Conservation (phyloP, 306 rosid genomes). For the Rubus parviflorus region DNA sequence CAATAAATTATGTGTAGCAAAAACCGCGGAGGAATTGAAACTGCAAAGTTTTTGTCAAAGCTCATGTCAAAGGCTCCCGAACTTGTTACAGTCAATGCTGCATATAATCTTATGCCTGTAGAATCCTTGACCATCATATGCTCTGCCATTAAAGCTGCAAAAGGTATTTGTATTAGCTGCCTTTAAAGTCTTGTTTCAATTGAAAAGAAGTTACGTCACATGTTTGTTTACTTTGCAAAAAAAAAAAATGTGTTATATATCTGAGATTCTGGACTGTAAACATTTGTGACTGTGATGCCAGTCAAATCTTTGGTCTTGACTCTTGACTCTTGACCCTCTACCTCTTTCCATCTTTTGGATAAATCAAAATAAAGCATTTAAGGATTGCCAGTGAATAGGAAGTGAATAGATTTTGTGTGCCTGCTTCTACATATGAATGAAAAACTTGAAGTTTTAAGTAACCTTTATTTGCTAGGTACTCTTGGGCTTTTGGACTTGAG, state of each 20-base stretch:
- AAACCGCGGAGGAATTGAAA: slow-evolving; percentile 76
- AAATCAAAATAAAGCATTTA: neutral
- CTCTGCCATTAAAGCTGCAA: slow-evolving; percentile 53
- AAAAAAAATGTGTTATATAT: too few species aligned
- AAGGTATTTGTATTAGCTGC: slow-evolving; percentile 51
- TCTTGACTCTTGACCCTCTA: neutral
- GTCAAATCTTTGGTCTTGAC: neutral
- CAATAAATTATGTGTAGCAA: slow-evolving; percentile 46
- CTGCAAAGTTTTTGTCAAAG: slow-evolving; percentile 65
- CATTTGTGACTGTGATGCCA: neutral
- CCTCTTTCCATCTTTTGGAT: neutral
- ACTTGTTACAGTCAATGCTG: slow-evolving; percentile 63
- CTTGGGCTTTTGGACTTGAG: slow-evolving; percentile 65
- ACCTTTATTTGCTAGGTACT: slow-evolving; percentile 52
- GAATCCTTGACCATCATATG: slow-evolving; percentile 56
- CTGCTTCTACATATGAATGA: neutral
- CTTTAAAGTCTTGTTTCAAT: neutral
- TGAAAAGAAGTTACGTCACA: neutral
- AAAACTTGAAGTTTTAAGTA: slow-evolving; percentile 9
- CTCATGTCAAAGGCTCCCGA: slow-evolving; percentile 61
- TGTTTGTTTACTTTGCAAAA: too few species aligned
- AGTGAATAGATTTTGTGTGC: neutral
- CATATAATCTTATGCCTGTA: slow-evolving; percentile 67
- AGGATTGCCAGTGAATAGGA: neutral
- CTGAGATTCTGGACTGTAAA: neutral